Conservation (phyloP, 2,329 filamentous ascomycete genomes). For the Myriangium duriaei region DNA sequence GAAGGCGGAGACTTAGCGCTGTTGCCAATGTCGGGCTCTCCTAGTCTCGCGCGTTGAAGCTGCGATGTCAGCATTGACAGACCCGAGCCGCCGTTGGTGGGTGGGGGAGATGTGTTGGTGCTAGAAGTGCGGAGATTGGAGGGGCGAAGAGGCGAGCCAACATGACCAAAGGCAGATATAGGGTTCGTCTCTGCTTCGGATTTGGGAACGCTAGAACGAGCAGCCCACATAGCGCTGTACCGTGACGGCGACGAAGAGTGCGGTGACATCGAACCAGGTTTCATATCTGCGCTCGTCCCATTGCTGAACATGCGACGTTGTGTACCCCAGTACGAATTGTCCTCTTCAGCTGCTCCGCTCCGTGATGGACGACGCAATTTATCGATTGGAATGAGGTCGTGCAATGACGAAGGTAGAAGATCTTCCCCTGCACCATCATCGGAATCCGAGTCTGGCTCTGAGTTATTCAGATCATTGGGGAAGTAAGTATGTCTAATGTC, state of each 20-base stretch:
- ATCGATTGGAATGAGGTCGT: conserved; percentile 51
- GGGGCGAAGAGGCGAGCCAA: conserved; percentile 50
- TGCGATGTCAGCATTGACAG: conserved; percentile 51
- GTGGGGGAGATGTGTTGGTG: conserved; percentile 31
- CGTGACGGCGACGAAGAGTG: conserved; percentile 49
- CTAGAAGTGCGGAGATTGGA: conserved; percentile 35
- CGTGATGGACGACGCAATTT: conserved; percentile 47
- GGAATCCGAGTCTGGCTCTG: conserved; percentile 40
- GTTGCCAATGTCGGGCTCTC: conserved; percentile 17
- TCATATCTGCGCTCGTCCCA: conserved; percentile 28
- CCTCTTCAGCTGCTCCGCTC: conserved; percentile 43
- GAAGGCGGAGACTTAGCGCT: conserved; percentile 12
- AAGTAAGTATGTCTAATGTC: conserved; percentile 13
- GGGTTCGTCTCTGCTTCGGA: conserved; percentile 39
- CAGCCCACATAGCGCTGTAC: conserved; percentile 46
- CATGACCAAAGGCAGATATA: conserved; percentile 35
- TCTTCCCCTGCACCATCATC: conserved; percentile 88
- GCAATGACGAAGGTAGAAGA: conserved; percentile 60
- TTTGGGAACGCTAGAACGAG: conserved; percentile 31
- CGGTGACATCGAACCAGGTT: conserved; percentile 35
- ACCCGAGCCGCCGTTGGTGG: conserved; percentile 36
- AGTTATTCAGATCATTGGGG: conserved; percentile 24
- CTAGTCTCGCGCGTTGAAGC: conserved; percentile 25
- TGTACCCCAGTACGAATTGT: conserved; percentile 23
- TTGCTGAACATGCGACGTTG: conserved; percentile 30